Evolutionary conservation across 1,139 yeast genomes (phyloP), one percentile per base, ranked within the genome.

Genomic region (Pichia sorboxylosa): DNA sequence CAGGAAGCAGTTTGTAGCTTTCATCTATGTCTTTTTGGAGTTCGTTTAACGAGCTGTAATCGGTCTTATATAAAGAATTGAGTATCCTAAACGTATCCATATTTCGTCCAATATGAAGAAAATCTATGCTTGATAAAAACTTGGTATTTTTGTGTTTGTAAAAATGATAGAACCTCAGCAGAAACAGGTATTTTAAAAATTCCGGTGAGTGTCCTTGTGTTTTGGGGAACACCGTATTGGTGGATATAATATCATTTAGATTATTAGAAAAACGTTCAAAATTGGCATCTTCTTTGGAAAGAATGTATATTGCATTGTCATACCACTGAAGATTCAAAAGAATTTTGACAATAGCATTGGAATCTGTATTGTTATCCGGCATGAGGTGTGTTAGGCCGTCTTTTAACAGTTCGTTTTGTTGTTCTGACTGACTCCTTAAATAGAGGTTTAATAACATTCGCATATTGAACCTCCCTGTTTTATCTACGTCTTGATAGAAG

Each of bases 81-180:
- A 38, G 22, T 10, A 35, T 18, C n/a, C 35, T 30, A 17, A 41
- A 36, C 11, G 19, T 31, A 18, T 36, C 22, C 6, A 27, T 27
- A 8, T 26, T 8, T n/a, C 9, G 4, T 10, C 13, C 11, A 9
- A 18, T 19, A 5, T 20, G n/a, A 6, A 43, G 28, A 24, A 39
- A 40, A 17, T 40, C 40, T 9, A 38, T 18, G 20, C 36, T 36
- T 13, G 36, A 25, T 9, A 40, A 13, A 10, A 40, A 30, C 7
- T 24, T n/a, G 11, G 39, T 35, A 29, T 39, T 40, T 4, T 28
- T 22, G 14, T 22, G 16, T 20, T 31, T 29, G 21, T 26, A 34
- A 11, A 27, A 24, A 14, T 31, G 24, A 17, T 35, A 29, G 9
- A 39, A 29, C 20, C 39, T 20, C 10, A 40, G 26, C 2, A 41